These are phyloP conservation scores for Dioscorea alata DNA, from an alignment of 106 monocot genomes.

Conservation along the genomic window DNA sequence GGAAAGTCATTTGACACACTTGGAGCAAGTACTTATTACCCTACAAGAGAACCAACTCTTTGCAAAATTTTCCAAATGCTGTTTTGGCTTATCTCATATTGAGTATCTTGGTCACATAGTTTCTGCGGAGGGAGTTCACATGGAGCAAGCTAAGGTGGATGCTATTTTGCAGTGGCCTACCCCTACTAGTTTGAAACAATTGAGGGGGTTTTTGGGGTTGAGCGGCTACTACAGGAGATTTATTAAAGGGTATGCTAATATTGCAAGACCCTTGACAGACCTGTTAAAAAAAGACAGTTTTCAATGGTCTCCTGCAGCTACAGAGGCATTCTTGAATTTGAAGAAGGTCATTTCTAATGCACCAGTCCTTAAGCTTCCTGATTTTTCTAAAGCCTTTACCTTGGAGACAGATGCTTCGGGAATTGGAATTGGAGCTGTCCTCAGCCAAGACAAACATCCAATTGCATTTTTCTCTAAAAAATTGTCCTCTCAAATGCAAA, in stretches of 20 bases:
- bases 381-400: not conserved
- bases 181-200: not conserved
- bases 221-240: not conserved
- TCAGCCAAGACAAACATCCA: not conserved
- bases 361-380: not conserved
- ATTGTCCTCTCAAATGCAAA: not conserved
- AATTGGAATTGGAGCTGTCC: not conserved
- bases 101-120: too few relatives aligned
- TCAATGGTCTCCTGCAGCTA: not conserved
- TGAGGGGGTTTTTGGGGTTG: not conserved
- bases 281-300: conserved; percentile 1
- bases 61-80: not conserved
- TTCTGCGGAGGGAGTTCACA: too few relatives aligned
- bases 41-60: not conserved
- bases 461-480: conserved; percentile 1
- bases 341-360: too few relatives aligned
- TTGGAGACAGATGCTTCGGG: not conserved
- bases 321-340: too few relatives aligned
- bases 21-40: not conserved
- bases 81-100: too few relatives aligned
- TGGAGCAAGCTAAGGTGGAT: not conserved
- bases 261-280: not conserved
- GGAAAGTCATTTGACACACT: too few relatives aligned
- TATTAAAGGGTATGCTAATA: not conserved
- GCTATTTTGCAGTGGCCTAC: not conserved